Evolutionary conservation across 257 asterid genomes (phyloP).

Genomic region (Nicotiana attenuata): DNA sequence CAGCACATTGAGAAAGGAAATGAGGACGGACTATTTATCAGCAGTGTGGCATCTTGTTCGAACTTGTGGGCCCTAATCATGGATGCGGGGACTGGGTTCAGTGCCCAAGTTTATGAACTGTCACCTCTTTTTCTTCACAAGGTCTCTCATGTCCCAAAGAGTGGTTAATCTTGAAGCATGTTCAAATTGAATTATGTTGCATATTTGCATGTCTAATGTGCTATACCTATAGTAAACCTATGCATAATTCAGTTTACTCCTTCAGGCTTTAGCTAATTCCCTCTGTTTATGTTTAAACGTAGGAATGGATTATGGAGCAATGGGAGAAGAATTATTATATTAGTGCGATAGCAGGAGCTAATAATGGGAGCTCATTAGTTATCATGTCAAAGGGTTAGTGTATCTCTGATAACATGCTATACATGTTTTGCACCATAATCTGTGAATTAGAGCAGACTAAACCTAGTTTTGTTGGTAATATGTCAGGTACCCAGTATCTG

Average conservation of each 20-base stretch:
- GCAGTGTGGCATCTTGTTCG: conserved; percentile 49
- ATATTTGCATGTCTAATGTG: not conserved
- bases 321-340: conserved; percentile 67
- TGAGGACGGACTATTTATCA: conserved; percentile 45
- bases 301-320: conserved; percentile 75
- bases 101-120: conserved; percentile 43
- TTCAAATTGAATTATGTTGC: not conserved
- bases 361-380: conserved; percentile 59
- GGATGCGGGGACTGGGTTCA: conserved; percentile 66
- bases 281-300: not conserved
- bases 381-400: conserved; percentile 66
- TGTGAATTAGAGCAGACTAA: not conserved
- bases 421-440: not conserved
- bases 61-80: conserved; percentile 54
- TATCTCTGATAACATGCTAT: not conserved
- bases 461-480: not conserved
- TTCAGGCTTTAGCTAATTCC: not conserved
- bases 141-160: conserved; percentile 22
- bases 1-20: conserved; percentile 54
- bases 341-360: conserved; percentile 62
- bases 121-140: conserved; percentile 50
- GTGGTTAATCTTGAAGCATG: not conserved
- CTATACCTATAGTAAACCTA: not conserved
- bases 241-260: not conserved
- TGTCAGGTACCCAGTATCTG: conserved; percentile 50